A percentile compares a stretch with the other conserved stretches of the same genome.
These are phyloP conservation scores for Articulospora tetracladia DNA, from an alignment of 495 filamentous ascomycete genomes.

Conservation along the genomic window DNA sequence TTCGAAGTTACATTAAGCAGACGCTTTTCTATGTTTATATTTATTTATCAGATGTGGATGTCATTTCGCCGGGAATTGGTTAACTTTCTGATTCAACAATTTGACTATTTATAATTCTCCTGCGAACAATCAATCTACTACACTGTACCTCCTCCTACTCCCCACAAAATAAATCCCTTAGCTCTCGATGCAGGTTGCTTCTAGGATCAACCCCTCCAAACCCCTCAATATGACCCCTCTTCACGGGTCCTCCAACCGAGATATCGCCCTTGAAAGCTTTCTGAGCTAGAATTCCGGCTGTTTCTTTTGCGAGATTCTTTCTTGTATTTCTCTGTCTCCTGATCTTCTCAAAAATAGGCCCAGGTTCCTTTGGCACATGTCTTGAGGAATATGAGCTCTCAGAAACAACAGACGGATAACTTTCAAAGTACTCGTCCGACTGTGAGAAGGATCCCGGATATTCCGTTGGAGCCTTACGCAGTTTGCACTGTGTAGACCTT, in stretches of 20 bases:
- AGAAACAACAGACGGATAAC: slow-evolving; percentile 4
- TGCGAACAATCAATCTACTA: neutral
- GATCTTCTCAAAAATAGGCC: slow-evolving; percentile 18
- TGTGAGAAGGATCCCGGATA: neutral
- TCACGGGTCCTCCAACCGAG: neutral
- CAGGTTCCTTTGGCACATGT: slow-evolving; percentile 11
- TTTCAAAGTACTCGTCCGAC: slow-evolving; percentile 17
- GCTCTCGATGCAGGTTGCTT: slow-evolving; percentile 10
- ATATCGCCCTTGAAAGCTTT: neutral
- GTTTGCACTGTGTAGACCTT: neutral
- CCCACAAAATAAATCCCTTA: slow-evolving; percentile 19
- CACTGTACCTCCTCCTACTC: neutral
- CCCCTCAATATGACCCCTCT: neutral
- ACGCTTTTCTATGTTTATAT: neutral
- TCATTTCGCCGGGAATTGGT: neutral
- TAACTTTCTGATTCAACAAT: neutral
- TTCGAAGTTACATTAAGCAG: neutral
- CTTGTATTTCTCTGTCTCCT: slow-evolving; percentile 12
- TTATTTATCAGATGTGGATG: neutral
- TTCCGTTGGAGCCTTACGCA: neutral
- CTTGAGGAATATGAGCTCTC: neutral
- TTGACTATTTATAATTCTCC: neutral
- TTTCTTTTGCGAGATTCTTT: neutral
- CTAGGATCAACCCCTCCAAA: neutral
- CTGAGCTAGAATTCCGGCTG: neutral